Base-by-base conservation (phyloP, 176 grass and related monocot species). In the Aegilops bicornis region DNA sequence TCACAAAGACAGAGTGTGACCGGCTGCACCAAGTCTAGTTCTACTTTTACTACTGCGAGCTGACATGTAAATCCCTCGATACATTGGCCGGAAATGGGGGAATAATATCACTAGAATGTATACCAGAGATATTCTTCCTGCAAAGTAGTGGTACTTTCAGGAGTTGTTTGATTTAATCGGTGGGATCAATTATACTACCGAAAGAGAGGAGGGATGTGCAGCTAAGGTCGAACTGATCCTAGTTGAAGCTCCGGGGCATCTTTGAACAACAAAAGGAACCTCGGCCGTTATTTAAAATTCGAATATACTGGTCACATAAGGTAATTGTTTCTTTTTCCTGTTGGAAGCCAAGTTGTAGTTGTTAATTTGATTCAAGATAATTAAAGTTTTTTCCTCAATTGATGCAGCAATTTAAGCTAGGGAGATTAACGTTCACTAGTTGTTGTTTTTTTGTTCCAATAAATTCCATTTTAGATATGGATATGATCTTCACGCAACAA, bases 191-290 rank as follows among this genome's bases (percentile, higher is more conserved):
- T 36, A 58, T 79, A 58, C 35, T 87, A 69, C 84, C 79, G 69
- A 85, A 89, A 85, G 69, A 85, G 69, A 68, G 24, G 65, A 25
- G 15, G 10, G 6, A 7, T 66, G 39, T 14, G 37, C 6, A 76
- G 89, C 73, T 73, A 90, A 90, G 84, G 33, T 79, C 52, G 89
- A 83, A 83, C 27, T 32, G 63, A 79, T 90, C 40, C 73, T 67
- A 43, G 27, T 20, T 17, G 7, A 67, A 31, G 32, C 8, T 23
- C 8, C 19, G 14, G 13, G 31, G 84, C 84, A 90, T 87, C 84
- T 90, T 87, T 90, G 89, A 90, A 87, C 84, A 64, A 8, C 36
- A 39, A 83, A 76, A 50, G 48, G 67, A 90, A 87, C 31, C 33
- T 56, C 1, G 7, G 43, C 24, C 23, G 4, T 50, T 76, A 82